Evolutionary conservation across 768 basidiomycete genomes (phyloP).

Genomic region (Amanita pallidorosea): DNA sequence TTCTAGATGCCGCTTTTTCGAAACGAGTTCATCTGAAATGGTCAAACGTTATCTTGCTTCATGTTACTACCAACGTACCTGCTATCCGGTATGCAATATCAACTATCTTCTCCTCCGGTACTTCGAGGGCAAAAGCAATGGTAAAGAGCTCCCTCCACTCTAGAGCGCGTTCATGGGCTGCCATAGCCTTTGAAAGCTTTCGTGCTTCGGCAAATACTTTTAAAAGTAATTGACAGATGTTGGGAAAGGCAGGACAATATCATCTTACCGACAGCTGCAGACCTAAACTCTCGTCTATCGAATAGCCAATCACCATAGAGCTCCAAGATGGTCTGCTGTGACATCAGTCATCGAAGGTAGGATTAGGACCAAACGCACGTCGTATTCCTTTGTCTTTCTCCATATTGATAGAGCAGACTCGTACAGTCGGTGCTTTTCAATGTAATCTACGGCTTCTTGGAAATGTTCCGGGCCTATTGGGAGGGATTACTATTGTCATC

Average conservation of each 20-base stretch:
- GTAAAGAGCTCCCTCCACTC: slow-evolving; percentile 92
- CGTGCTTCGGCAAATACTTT: slow-evolving; percentile 53
- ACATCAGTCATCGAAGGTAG: not conserved
- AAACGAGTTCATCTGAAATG: slow-evolving; percentile 64
- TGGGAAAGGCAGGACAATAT: not conserved
- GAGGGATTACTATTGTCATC: not conserved
- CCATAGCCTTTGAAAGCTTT: slow-evolving; percentile 63
- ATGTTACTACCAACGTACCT: slow-evolving; percentile 35
- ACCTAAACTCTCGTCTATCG: slow-evolving; percentile 70
- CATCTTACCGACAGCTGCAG: slow-evolving; percentile 68
- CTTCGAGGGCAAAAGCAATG: slow-evolving; percentile 44
- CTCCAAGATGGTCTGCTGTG: slow-evolving; percentile 50
- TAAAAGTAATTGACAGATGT: not conserved
- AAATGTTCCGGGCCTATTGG: slow-evolving; percentile 55
- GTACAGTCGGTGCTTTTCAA: slow-evolving; percentile 71
- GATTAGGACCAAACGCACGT: slow-evolving; percentile 28
- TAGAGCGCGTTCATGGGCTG: slow-evolving; percentile 77
- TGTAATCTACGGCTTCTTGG: slow-evolving; percentile 69
- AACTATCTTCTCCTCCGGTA: slow-evolving; percentile 43
- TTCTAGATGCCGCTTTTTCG: slow-evolving; percentile 73
- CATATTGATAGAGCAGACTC: slow-evolving; percentile 67
- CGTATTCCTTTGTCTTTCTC: slow-evolving; percentile 50
- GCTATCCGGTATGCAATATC: slow-evolving; percentile 69
- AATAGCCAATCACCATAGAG: slow-evolving; percentile 84
- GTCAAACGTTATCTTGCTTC: not conserved